phyloP scores from a whole-genome alignment of 495 filamentous ascomycete genomes.

The Bryoglossum gracile region DNA sequence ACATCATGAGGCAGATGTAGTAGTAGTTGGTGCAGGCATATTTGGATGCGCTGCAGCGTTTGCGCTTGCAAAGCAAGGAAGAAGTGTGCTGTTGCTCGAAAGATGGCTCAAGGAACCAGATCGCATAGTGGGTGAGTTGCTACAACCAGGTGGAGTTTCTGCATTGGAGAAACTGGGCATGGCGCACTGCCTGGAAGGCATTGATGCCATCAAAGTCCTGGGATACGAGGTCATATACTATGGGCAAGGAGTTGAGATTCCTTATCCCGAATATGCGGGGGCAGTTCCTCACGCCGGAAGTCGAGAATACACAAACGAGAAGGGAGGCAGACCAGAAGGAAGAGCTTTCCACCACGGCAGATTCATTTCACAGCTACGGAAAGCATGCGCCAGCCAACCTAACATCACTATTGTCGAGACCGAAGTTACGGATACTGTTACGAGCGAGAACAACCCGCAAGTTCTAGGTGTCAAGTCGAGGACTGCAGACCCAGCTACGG shows the following conservation, averaged over 20 bases:
- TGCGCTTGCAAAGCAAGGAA: constrained; percentile 73
- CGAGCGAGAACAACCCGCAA: constrained; percentile 47
- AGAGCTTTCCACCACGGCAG: constrained; percentile 77
- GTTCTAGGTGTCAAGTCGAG: constrained; percentile 69
- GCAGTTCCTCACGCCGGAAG: background rate
- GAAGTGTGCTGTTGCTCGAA: constrained; percentile 88
- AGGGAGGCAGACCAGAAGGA: constrained; percentile 48
- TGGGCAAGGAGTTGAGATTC: constrained; percentile 67
- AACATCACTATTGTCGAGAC: constrained; percentile 72
- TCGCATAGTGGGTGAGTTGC: constrained; percentile 89
- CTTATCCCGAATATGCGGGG: constrained; percentile 50
- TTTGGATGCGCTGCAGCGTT: constrained; percentile 83
- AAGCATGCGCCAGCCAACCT: constrained; percentile 55
- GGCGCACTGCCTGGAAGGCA: constrained; percentile 73
- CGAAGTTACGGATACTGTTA: constrained; percentile 56
- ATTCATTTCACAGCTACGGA: constrained; percentile 69
- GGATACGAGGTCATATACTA: constrained; percentile 88
- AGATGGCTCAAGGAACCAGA: constrained; percentile 86
- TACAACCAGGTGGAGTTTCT: constrained; percentile 85
- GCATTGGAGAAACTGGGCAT: constrained; percentile 79
- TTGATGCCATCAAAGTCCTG: constrained; percentile 73
- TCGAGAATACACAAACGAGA: constrained; percentile 16
- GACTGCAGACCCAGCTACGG: constrained; percentile 45
- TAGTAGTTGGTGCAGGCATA: constrained; percentile 86
- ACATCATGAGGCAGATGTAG: constrained; percentile 64